A percentile compares a stretch with the other conserved stretches of the same genome.
Conservation (phyloP, 163 green algal species). For the Volvox carteri region DNA sequence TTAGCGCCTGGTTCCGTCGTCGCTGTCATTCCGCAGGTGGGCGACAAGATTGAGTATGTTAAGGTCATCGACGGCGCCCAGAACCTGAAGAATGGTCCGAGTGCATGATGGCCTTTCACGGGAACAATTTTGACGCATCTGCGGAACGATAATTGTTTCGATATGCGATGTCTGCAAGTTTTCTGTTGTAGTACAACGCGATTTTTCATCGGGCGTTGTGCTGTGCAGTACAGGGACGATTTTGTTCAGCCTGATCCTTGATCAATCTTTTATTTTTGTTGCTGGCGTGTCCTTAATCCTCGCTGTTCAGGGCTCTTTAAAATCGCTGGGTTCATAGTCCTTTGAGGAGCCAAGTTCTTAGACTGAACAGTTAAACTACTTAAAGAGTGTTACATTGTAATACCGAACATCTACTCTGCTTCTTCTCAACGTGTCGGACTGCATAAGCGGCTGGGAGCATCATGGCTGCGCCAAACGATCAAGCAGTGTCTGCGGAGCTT, state of each 20-base stretch:
- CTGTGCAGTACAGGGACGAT: not conserved
- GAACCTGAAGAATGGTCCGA: constrained; percentile 78
- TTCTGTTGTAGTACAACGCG: not conserved
- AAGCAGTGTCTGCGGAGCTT: constrained; percentile 54
- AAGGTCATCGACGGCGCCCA: constrained; percentile 89
- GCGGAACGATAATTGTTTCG: no score
- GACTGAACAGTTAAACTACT: no score
- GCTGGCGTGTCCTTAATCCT: no score
- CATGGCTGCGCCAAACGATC: constrained; percentile 21
- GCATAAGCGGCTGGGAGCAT: not conserved
- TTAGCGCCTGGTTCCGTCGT: not conserved
- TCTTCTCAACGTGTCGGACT: no score
- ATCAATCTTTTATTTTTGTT: no score
- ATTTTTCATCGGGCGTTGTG: not conserved
- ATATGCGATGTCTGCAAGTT: no score
- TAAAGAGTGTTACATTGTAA: no score
- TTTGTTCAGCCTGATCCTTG: not conserved
- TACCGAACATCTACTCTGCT: no score
- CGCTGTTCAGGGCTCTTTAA: no score
- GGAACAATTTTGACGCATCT: constrained; percentile 25
- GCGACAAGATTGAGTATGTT: constrained; percentile 95
- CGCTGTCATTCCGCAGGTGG: constrained; percentile 77
- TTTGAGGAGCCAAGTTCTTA: no score
- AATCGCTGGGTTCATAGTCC: no score
- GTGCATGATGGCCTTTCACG: not conserved